Base-by-base conservation (phyloP, 2,329 filamentous ascomycete genomes). In the Penicillium sp. region DNA sequence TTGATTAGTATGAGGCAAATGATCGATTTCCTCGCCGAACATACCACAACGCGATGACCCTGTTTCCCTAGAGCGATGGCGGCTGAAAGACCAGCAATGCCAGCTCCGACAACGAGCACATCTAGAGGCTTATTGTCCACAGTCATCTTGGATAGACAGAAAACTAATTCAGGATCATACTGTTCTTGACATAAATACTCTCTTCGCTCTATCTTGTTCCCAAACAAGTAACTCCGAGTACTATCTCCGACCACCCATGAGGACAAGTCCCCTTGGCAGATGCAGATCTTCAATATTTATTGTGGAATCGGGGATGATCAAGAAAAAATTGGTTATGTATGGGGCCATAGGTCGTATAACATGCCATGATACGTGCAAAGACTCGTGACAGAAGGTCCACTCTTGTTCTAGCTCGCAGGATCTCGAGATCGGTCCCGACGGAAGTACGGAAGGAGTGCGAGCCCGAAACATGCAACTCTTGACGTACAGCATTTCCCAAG, bases 41-140 rank as follows among this genome's bases (percentile, higher is more conserved):
- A 26, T 54, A 74, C 70, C 60, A 71, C 68, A 22, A 74, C 70
- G 24, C 65, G 64, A 58, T 74, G 71, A 0, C 71, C 72, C 27
- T 70, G 67, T 46, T 66, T 69, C 33, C 71, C 65, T 5, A 74
- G 50, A 3, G 69, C 70, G 57, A 73, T 73, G 4, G 71, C 71
- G 3, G 71, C 67, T 9, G 63, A 63, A 7, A 74, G 60, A 7
- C 72, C 72, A 31, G 71, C 69, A 52, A 75, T 71, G 3, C 72
- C 71, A 9, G 72, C 72, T 1, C 71, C 72, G 29, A 74, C 61
- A 5, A 74, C 61, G 3, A 70, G 49, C 8, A 69, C 52, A 19
- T 64, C 50, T 4, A 68, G 49, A n/a, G 31, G 31, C 31, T 33
- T 33, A 33, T 33, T 33, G 7, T 33, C 13, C 2, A 33, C 31